Evolutionary conservation across 2,329 filamentous ascomycete genomes (phyloP), one percentile per base, ranked within the genome.

Genomic region (Rachicladosporium sp.): DNA sequence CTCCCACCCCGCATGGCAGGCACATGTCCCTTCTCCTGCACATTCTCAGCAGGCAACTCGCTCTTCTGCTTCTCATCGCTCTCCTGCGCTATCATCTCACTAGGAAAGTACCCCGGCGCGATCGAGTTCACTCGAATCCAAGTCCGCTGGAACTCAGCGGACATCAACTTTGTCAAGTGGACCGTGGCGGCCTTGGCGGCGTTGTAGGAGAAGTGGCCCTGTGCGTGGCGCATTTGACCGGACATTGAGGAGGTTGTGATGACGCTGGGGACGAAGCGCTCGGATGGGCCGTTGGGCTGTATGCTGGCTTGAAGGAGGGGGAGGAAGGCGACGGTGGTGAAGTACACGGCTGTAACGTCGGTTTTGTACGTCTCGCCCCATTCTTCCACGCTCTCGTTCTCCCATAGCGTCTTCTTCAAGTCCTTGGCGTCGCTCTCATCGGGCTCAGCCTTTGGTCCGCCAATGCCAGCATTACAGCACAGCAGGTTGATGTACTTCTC

Each of bases 181-280:
- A 80, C 80, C 0, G 78, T 77, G 0, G 77, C 84, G 1, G 80
- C 82, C 63, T 91, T 91, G 44, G 76, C 80, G 11, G 82, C 74
- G 10, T 82, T 83, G 57, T 91, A 91, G 0, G 78, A 76, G 59
- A 79, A 88, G 29, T 86, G 83, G 13, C 81, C 80, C 19, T 85
- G 79, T 0, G 78, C 69, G 35, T 72, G 67, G 51, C 82, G 78
- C 62, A 88, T 82, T 44, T 87, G 80, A 0, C 75, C 80, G 0
- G 71, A 81, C 57, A 93, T 87, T 12, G 74, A 81, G 44, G 78
- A 79, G 33, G 83, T 83, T 30, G 84, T 80, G 44, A 93, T 74
- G 12, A 82, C 75, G 1, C 71, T 76, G 12, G 73, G 69, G 6
- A 78, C 73, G 2, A 74, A 78, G 10, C 69, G 70, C 2, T 69